phyloP scores from a whole-genome alignment of 331 rosid genomes.

The Pyrus hybrid region DNA sequence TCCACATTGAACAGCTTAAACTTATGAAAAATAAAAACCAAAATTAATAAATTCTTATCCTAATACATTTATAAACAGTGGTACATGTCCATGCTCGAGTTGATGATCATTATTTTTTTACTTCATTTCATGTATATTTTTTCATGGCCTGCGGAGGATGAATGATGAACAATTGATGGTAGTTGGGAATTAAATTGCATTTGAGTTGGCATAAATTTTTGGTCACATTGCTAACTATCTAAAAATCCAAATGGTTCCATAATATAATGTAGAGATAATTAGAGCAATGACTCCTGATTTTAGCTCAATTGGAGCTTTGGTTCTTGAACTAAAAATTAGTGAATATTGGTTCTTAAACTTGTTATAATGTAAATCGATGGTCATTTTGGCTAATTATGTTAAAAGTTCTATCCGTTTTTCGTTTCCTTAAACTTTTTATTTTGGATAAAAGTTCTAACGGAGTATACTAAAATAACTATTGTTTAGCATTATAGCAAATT shows the following conservation, averaged over 20 bases:
- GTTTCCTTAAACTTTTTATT: too few relatives aligned
- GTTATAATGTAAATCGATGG: too few relatives aligned
- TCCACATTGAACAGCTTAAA: neutral
- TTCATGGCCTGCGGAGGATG: neutral
- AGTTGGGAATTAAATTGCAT: constrained; percentile 1
- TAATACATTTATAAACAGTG: neutral
- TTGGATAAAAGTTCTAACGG: too few relatives aligned
- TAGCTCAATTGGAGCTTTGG: too few relatives aligned
- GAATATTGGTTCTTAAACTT: too few relatives aligned
- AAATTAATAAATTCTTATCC: neutral
- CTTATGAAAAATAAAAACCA: neutral
- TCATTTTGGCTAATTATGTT: too few relatives aligned
- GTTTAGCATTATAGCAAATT: too few relatives aligned
- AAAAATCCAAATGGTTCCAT: neutral
- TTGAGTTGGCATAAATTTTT: neutral
- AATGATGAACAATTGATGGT: neutral
- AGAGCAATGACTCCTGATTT: too few relatives aligned
- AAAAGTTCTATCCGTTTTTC: too few relatives aligned
- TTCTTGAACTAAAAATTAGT: too few relatives aligned
- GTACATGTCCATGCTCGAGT: neutral
- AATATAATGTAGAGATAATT: too few relatives aligned
- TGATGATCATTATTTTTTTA: neutral
- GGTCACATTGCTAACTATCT: neutral
- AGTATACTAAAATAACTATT: too few relatives aligned
- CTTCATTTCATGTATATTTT: neutral